phyloP scores from a whole-genome alignment of 2,329 filamentous ascomycete species.

The Clarireedia monteithiana region DNA sequence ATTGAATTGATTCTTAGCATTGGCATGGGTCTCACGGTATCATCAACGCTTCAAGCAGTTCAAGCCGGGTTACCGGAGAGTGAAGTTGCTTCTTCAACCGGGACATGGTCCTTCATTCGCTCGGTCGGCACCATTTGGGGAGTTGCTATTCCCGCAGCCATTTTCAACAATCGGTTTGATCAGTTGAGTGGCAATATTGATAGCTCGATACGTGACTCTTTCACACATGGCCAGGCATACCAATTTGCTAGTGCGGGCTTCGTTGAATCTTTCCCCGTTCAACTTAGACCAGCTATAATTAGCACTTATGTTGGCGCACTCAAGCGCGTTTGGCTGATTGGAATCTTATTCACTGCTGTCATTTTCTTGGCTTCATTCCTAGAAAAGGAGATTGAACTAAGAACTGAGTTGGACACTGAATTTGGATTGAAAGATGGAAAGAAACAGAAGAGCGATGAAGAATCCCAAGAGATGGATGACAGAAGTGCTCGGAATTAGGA shows the following conservation, averaged over 20 bases:
- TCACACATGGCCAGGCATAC: not conserved
- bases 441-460: no score
- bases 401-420: not conserved
- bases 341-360: not conserved
- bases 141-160: constrained; percentile 30
- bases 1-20: no score
- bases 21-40: no score
- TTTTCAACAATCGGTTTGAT: not conserved
- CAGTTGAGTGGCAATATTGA: not conserved
- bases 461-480: no score
- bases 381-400: not conserved
- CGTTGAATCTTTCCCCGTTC: not conserved
- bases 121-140: constrained; percentile 41
- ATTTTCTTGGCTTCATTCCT: not conserved
- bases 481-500: no score
- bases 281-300: not conserved
- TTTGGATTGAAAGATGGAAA: not conserved
- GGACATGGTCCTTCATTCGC: constrained; percentile 34
- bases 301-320: not conserved
- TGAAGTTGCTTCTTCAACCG: constrained; percentile 25
- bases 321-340: not conserved
- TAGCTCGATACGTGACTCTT: not conserved
- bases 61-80: constrained; percentile 31
- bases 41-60: no score
- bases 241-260: not conserved